Evolutionary conservation across 495 filamentous ascomycete species (phyloP).

Genomic region (Penicillium crystallinum): DNA sequence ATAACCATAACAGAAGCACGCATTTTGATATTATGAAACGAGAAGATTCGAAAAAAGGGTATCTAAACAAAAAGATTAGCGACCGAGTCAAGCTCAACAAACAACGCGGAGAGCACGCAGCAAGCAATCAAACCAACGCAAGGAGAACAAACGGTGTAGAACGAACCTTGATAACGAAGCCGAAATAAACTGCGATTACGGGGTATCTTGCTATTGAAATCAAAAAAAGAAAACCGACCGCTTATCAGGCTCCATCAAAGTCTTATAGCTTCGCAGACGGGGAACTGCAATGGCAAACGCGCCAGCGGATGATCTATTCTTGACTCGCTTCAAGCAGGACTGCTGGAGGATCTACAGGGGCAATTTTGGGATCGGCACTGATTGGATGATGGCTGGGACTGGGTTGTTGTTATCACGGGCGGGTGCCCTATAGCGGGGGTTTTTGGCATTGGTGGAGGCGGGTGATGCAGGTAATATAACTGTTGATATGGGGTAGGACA

Average conservation of each 20-base stretch:
- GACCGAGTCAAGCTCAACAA: not conserved
- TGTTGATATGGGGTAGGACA: too few relatives aligned
- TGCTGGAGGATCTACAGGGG: constrained; percentile 18
- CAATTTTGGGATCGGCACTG: constrained; percentile 2
- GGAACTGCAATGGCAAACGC: constrained; percentile 2
- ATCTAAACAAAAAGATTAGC: not conserved
- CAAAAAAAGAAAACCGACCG: constrained; percentile 2
- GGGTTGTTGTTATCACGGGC: not conserved
- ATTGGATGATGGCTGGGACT: constrained; percentile 1
- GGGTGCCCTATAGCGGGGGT: constrained; percentile 1
- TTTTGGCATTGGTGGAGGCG: not conserved
- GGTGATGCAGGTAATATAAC: too few relatives aligned
- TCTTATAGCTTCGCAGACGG: constrained; percentile 19
- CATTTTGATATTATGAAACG: constrained; percentile 7
- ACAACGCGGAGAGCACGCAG: not conserved
- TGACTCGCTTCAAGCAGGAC: constrained; percentile 7
- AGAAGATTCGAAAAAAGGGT: not conserved
- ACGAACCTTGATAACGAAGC: not conserved
- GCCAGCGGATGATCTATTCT: constrained; percentile 1
- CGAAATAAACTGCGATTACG: not conserved
- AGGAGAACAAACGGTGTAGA: not conserved
- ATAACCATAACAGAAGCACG: constrained; percentile 14
- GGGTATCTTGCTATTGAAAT: not conserved
- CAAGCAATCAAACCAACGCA: not conserved
- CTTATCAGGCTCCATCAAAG: constrained; percentile 10